Percentiles rank a stretch among this genome's conserved stretches.
phyloP scores from a whole-genome alignment of 1,284 basidiomycete genomes.

The Pyrrhoderma noxium region DNA sequence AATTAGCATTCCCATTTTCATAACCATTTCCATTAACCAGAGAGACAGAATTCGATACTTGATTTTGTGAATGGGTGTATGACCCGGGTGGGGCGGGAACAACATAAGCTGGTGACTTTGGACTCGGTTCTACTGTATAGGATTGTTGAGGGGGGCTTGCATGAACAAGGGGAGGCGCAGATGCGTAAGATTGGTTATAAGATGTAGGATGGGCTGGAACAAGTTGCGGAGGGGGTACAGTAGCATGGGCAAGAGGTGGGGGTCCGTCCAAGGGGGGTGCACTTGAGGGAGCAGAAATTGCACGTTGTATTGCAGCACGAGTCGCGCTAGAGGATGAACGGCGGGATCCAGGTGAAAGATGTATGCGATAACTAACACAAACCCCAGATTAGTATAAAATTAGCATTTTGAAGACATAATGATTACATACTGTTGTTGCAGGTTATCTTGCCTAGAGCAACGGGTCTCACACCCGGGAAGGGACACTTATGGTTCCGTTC shows the following conservation, averaged over 20 bases:
- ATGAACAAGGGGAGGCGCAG: neutral
- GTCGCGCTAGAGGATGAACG: slow-evolving; percentile 16
- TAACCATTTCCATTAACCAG: neutral
- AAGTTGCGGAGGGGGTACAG: slow-evolving; percentile 5
- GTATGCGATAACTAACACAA: slow-evolving; percentile 22
- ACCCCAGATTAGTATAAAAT: slow-evolving; percentile 20
- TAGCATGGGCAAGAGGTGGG: slow-evolving; percentile 17
- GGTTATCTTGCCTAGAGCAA: slow-evolving; percentile 73
- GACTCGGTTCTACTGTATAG: too few species aligned
- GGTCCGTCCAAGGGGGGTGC: slow-evolving; percentile 11
- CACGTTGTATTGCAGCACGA: slow-evolving; percentile 15
- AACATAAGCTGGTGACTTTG: neutral
- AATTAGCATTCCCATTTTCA: neutral
- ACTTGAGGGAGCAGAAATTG: neutral
- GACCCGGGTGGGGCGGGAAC: neutral
- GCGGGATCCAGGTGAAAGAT: slow-evolving; percentile 19
- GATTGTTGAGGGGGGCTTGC: neutral
- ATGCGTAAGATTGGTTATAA: neutral
- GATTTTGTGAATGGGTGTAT: neutral
- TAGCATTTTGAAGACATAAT: slow-evolving; percentile 9
- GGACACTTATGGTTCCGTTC: slow-evolving; percentile 77
- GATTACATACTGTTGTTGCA: slow-evolving; percentile 71
- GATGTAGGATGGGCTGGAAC: neutral
- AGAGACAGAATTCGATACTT: neutral
- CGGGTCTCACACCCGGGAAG: slow-evolving; percentile 75